Evolutionary conservation across 2,329 filamentous ascomycete genomes (phyloP).

Genomic region (Myriosclerotinia duriaeana): DNA sequence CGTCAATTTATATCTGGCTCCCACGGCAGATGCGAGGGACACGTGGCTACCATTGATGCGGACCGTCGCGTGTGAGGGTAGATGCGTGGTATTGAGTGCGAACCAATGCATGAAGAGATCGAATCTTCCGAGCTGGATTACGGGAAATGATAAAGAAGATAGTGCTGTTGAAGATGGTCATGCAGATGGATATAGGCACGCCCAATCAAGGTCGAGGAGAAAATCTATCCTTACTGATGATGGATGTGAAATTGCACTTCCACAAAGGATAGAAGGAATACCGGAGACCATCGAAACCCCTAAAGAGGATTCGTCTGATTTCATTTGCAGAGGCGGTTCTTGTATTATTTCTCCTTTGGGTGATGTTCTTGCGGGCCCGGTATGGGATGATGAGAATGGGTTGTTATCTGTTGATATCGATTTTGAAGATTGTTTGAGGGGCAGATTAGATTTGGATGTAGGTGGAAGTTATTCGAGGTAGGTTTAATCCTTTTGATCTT

Average conservation of each 20-base stretch:
- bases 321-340: constrained; percentile 71
- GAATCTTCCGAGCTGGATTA: constrained; percentile 59
- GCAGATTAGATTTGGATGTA: constrained; percentile 78
- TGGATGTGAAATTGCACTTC: constrained; percentile 55
- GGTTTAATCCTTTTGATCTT: constrained; percentile 36
- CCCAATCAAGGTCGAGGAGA: constrained; percentile 23
- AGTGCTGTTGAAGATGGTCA: constrained; percentile 15
- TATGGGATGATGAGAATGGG: constrained; percentile 74
- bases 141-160: constrained; percentile 30
- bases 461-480: constrained; percentile 82
- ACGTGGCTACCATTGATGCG: constrained; percentile 82
- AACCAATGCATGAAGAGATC: constrained; percentile 74
- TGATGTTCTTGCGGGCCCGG: constrained; percentile 73
- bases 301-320: constrained; percentile 32
- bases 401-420: constrained; percentile 74
- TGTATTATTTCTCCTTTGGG: constrained; percentile 79
- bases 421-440: constrained; percentile 82
- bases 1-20: constrained; percentile 86
- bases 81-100: constrained; percentile 80
- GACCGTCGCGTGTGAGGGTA: constrained; percentile 76
- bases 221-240: constrained; percentile 44
- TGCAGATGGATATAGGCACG: constrained; percentile 8
- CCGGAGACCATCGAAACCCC: constrained; percentile 2
- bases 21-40: constrained; percentile 81
- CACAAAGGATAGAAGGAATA: constrained; percentile 16